These are phyloP conservation scores for Aspergillus unguis DNA, from an alignment of 2,329 filamentous ascomycete species.

Conservation along the genomic window DNA sequence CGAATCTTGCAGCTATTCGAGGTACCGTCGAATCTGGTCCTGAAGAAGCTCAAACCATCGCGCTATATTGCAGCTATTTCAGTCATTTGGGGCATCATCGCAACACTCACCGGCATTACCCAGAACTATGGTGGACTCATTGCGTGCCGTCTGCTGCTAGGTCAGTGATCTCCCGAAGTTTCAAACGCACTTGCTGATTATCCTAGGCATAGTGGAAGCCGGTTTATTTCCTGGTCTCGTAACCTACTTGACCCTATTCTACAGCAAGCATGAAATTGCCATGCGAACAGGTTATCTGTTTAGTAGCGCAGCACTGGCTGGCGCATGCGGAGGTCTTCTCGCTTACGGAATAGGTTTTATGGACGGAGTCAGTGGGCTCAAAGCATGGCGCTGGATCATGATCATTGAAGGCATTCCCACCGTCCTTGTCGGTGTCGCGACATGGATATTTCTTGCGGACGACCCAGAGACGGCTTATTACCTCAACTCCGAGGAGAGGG, in stretches of 20 bases:
- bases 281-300: conserved; percentile 72
- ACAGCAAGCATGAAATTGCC: conserved; percentile 69
- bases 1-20: conserved; percentile 49
- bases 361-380: conserved; percentile 62
- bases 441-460: conserved; percentile 61
- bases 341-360: conserved; percentile 72
- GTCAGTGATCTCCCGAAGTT: conserved; percentile 30
- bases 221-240: conserved; percentile 67
- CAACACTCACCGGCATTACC: conserved; percentile 60
- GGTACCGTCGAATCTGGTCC: conserved; percentile 62
- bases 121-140: conserved; percentile 63
- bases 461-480: conserved; percentile 63
- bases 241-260: conserved; percentile 72
- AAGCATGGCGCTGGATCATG: conserved; percentile 72
- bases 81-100: conserved; percentile 55
- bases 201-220: conserved; percentile 61
- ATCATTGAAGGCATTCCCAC: conserved; percentile 56
- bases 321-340: conserved; percentile 68
- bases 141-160: conserved; percentile 64
- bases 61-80: conserved; percentile 57
- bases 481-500: conserved; percentile 57
- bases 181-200: neutral
- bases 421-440: conserved; percentile 54
- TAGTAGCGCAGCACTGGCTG: conserved; percentile 61
- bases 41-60: conserved; percentile 61